A percentile compares a stretch with the other conserved stretches of the same genome.
Conservation (phyloP, 2,329 filamentous ascomycete genomes). For the Gliomastix tumulicola region DNA sequence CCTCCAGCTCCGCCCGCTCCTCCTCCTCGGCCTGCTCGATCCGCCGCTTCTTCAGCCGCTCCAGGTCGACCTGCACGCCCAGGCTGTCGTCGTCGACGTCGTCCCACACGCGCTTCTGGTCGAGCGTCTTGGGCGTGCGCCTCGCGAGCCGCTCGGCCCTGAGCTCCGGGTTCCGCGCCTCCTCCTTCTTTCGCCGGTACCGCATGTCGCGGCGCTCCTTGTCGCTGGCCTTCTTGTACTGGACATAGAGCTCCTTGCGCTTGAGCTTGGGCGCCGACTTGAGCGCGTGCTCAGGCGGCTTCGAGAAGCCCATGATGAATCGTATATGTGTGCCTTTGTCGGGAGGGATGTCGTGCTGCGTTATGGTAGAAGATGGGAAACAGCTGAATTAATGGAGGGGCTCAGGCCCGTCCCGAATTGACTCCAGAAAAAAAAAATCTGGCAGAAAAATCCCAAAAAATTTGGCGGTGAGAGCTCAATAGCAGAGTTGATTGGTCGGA, state of each 20-base stretch:
- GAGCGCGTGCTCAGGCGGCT: conserved; percentile 26
- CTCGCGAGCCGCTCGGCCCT: conserved; percentile 65
- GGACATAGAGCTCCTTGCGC: conserved; percentile 70
- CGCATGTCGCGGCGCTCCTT: conserved; percentile 69
- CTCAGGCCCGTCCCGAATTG: no score
- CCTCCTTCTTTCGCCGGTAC: conserved; percentile 74
- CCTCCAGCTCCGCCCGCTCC: conserved; percentile 39
- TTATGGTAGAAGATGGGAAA: no score
- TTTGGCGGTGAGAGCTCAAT: conserved; percentile 27
- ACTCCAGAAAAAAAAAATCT: conserved; percentile 2
- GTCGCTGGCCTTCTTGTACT: conserved; percentile 71
- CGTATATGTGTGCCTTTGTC: no score
- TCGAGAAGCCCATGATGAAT: conserved; percentile 22
- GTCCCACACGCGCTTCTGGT: conserved; percentile 88
- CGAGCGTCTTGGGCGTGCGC: conserved; percentile 76
- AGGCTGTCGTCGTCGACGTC: conserved; percentile 59
- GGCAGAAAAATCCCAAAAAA: conserved; percentile 26
- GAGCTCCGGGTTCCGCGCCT: conserved; percentile 74
- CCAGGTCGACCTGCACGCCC: conserved; percentile 49
- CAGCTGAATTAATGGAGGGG: no score
- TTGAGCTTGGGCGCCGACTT: conserved; percentile 69
- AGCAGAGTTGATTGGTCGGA: conserved; percentile 14
- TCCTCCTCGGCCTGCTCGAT: conserved; percentile 46
- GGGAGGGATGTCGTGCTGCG: no score
- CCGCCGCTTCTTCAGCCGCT: conserved; percentile 49